Evolutionary conservation across 257 asterid species (phyloP), one percentile per base, ranked within the genome.

Genomic region (Nicotiana sylvestris): DNA sequence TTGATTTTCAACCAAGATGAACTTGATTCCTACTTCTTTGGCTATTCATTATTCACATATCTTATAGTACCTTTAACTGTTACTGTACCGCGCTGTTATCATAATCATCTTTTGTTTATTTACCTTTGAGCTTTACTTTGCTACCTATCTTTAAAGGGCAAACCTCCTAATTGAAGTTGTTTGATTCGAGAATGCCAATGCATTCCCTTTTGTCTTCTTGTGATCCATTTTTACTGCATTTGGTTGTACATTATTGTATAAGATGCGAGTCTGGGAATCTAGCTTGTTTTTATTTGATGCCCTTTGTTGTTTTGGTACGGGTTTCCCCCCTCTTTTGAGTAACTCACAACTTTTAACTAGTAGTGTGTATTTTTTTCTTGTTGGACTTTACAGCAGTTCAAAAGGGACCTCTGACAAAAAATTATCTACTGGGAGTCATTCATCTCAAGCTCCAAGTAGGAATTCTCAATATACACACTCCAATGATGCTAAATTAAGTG

Each of bases 341-440:
- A 64, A 10, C 66, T 60, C 66, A 9, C 68, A 64, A 27, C 18
- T 64, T 64, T 25, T 25, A 64, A 64, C 25, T 27, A 51, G 46
- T 83, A 84, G 78, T 49, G 9, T 64, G 6, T 21, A 61, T 84
- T 37, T 35, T 80, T 29, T 35, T 32, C 61, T 35, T 17, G 29
- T 67, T 82, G 61, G 53, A 68, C 76, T 82, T 67, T 85, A 76
- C 90, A 88, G 93, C 85, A 74, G 84, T 83, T 82, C 92, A 60
- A 65, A 89, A n/a, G 92, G 87, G 78, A 35, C 77, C 72, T 85
- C 95, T 81, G 86, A 86, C 81, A 93, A 81, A 72, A 92, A 88
- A 85, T 85, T 88, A 78, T 87, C 86, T 46, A 84, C 76, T 81
- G 92, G 89, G 81, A 90, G 85, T 68, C 89, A 69, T 46, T 83